Percentiles rank a stretch among this genome's conserved stretches.
Conservation (phyloP, 2,329 filamentous ascomycete genomes). For the Didymella arachidicola region DNA sequence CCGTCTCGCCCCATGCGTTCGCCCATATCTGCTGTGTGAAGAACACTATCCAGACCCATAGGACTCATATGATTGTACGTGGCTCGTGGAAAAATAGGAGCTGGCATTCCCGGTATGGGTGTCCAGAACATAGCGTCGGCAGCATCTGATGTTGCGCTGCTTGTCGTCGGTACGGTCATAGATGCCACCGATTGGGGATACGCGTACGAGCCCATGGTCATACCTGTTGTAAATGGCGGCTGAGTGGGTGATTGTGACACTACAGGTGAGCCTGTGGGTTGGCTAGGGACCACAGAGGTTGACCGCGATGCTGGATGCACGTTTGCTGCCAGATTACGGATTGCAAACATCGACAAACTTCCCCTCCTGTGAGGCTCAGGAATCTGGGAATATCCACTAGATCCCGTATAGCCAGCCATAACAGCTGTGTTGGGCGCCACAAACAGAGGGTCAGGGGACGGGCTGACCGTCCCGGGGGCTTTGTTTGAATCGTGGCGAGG, state of each 20-base stretch:
- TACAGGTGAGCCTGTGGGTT: constrained; percentile 27
- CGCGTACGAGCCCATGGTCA: constrained; percentile 26
- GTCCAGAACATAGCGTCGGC: constrained; percentile 47
- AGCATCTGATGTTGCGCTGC: constrained; percentile 25
- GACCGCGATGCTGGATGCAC: constrained; percentile 29
- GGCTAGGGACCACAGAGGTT: constrained; percentile 25
- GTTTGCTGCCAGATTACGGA: constrained; percentile 25
- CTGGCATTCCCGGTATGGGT: constrained; percentile 51
- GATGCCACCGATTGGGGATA: constrained; percentile 30
- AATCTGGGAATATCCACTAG: constrained; percentile 16
- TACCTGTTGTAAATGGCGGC: constrained; percentile 19
- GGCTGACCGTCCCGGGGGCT: constrained; percentile 28
- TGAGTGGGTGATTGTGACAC: constrained; percentile 24
- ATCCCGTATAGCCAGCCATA: constrained; percentile 19
- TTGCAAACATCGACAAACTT: constrained; percentile 44
- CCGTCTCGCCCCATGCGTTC: constrained; percentile 46
- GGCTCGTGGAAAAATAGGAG: constrained; percentile 46
- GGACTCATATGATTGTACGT: constrained; percentile 39
- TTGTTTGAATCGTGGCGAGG: constrained; percentile 25
- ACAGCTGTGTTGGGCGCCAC: constrained; percentile 25
- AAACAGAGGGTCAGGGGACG: constrained; percentile 31
- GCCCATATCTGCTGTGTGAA: constrained; percentile 39
- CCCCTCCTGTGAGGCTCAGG: constrained; percentile 30
- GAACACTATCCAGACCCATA: constrained; percentile 48
- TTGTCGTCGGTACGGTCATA: constrained; percentile 19